Base-by-base conservation (phyloP, 495 filamentous ascomycete genomes). In the Aspergillus olivimuriae region DNA sequence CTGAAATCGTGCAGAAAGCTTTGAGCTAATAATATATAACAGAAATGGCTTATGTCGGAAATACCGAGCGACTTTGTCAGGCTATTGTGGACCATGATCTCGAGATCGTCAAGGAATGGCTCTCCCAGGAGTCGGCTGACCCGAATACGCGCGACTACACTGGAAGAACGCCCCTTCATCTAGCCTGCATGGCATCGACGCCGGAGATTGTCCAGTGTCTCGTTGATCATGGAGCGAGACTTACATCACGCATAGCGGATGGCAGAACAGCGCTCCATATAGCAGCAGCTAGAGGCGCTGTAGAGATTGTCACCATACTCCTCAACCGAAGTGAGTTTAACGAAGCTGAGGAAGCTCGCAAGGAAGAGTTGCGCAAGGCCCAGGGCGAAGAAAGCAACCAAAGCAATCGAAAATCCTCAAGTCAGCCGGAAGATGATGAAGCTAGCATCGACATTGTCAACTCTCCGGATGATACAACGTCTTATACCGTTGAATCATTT, bases 251-350 rank as follows among this genome's bases (percentile, higher is more conserved):
- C 32, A 58, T 90, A 33, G 84, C 80, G 1, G 87, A 94, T 66
- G 87, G 87, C 5, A 67, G 78, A 32, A 90, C 86, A 1, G 83
- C 87, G 6, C 66, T 94, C 30, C 87, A 91, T 58, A 68, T 91
- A 23, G 87, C 87, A 8, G 82, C 84, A 31, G 72, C 73, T 6
- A 72, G 82, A 9, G 87, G 87, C 1, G 63, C 76, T 48, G 61
- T 68, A 11, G 81, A 83, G 21, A 89, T 91, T 22, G 64, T 91
- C 43, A 75, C 70, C 39, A 76, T 82, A 15, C 67, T 94, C 4
- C 66, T 91, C 43, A 62, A 76, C 8, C 84, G 78, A 61, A 90
- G 86, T 49, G 70, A 73, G 32, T 60, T 71, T 19, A 91, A 90
- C 46, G 82, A 89, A 57, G 77, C 75, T 20, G 78, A 78, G 51